Conservation (phyloP, 495 filamentous ascomycete genomes). For the Tuber magnatum region DNA sequence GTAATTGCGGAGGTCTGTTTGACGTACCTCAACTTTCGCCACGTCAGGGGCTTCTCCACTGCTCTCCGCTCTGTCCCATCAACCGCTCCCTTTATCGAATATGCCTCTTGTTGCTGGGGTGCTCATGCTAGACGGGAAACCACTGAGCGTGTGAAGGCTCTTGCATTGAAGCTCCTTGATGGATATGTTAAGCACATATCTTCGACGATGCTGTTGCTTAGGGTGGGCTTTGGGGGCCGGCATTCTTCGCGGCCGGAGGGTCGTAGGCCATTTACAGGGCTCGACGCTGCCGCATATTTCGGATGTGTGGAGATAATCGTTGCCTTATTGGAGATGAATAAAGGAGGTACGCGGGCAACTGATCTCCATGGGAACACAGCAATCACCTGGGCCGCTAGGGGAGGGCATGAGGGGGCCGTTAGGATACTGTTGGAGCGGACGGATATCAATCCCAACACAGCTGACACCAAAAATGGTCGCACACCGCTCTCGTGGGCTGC, state of each 20-base stretch:
- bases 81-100: not conserved
- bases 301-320: not conserved
- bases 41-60: not conserved
- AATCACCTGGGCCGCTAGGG: not conserved
- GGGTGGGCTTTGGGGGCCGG: not conserved
- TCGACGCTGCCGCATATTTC: not conserved
- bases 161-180: not conserved
- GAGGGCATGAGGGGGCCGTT: too few relatives aligned
- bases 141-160: not conserved
- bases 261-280: not conserved
- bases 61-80: not conserved
- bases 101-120: not conserved
- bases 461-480: too few relatives aligned
- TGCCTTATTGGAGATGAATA: not conserved
- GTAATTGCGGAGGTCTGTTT: not conserved
- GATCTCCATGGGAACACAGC: not conserved
- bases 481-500: too few relatives aligned
- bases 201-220: not conserved
- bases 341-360: too few relatives aligned
- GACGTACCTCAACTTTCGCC: not conserved
- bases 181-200: too few relatives aligned
- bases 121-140: not conserved
- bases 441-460: too few relatives aligned
- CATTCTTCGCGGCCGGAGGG: too few relatives aligned
- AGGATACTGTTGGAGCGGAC: too few relatives aligned